Evolutionary conservation across 352 stramenopile species (phyloP).

Genomic region (Peronospora tabacina): DNA sequence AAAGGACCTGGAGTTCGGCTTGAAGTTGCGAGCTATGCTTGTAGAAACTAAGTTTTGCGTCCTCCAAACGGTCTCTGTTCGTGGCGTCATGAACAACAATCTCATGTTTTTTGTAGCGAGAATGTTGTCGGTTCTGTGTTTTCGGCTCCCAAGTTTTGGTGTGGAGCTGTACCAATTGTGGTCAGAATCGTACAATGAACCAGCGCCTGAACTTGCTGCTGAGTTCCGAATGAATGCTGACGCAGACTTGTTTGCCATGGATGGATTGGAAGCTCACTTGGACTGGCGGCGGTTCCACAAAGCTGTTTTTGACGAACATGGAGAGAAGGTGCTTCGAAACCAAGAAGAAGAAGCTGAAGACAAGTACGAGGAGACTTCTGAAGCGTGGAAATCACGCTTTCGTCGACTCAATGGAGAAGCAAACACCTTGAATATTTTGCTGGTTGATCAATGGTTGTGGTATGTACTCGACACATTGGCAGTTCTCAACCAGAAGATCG

Average conservation of each 20-base stretch:
- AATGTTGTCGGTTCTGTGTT: slow-evolving; percentile 84
- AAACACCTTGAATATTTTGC: slow-evolving; percentile 83
- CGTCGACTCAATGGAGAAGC: slow-evolving; percentile 69
- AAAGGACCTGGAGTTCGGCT: slow-evolving; percentile 72
- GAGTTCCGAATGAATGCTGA: slow-evolving; percentile 81
- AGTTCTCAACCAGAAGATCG: slow-evolving; percentile 86
- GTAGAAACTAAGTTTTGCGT: slow-evolving; percentile 87
- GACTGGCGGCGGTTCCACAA: slow-evolving; percentile 88
- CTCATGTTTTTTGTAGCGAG: slow-evolving; percentile 86
- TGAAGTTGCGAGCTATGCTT: slow-evolving; percentile 84
- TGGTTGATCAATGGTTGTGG: slow-evolving; percentile 86
- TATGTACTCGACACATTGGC: slow-evolving; percentile 86
- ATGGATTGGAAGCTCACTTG: slow-evolving; percentile 78
- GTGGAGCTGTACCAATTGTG: slow-evolving; percentile 85
- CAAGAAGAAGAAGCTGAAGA: slow-evolving; percentile 86
- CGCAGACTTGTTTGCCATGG: slow-evolving; percentile 83
- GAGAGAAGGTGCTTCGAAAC: slow-evolving; percentile 76
- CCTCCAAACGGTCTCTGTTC: slow-evolving; percentile 79
- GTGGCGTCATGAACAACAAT: slow-evolving; percentile 89
- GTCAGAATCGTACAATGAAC: slow-evolving; percentile 79
- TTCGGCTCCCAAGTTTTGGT: slow-evolving; percentile 79
- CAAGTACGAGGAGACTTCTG: slow-evolving; percentile 83
- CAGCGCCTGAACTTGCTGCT: slow-evolving; percentile 60
- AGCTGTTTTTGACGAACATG: slow-evolving; percentile 79
- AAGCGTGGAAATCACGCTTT: slow-evolving; percentile 79